These are phyloP conservation scores for Fusarium verticillioides DNA, from an alignment of 2,329 filamentous ascomycete species.

Conservation along the genomic window DNA sequence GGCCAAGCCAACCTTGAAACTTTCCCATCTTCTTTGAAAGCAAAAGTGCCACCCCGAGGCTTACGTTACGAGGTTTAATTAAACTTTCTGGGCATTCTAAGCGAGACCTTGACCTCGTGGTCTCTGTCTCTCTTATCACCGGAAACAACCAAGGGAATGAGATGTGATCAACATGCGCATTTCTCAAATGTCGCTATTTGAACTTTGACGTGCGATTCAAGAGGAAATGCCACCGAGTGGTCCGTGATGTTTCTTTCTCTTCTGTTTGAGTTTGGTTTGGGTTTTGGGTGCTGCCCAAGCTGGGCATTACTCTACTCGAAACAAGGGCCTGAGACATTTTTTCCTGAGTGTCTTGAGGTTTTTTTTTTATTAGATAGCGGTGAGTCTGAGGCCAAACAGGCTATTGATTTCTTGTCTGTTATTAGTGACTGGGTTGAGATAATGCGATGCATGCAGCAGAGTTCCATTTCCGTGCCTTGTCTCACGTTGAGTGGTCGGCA, in stretches of 20 bases:
- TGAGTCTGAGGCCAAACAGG: constrained; percentile 16
- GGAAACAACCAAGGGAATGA: constrained; percentile 22
- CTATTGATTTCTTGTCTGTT: constrained; percentile 19
- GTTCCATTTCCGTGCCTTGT: not conserved
- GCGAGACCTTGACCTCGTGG: constrained; percentile 8
- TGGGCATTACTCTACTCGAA: constrained; percentile 17
- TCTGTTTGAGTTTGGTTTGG: not conserved
- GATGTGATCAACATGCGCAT: not conserved
- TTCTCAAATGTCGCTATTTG: constrained; percentile 13
- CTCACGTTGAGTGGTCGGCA: not conserved
- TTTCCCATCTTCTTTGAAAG: not conserved
- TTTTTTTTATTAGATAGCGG: constrained; percentile 10
- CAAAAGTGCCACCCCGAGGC: not conserved
- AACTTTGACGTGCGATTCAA: constrained; percentile 1
- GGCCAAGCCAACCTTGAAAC: not conserved
- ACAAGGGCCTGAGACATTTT: constrained; percentile 20
- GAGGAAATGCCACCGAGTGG: constrained; percentile 16
- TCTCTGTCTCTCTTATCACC: not conserved
- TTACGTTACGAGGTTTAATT: constrained; percentile 1
- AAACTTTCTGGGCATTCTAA: constrained; percentile 3
- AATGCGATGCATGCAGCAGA: not conserved
- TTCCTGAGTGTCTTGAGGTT: not conserved
- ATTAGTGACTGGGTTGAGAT: not conserved
- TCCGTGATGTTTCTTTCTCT: constrained; percentile 8
- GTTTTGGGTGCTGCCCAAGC: not conserved